Percentiles rank a stretch among this genome's conserved stretches.
phyloP scores from a whole-genome alignment of 768 basidiomycete species.

The Myochromella boudieri region DNA sequence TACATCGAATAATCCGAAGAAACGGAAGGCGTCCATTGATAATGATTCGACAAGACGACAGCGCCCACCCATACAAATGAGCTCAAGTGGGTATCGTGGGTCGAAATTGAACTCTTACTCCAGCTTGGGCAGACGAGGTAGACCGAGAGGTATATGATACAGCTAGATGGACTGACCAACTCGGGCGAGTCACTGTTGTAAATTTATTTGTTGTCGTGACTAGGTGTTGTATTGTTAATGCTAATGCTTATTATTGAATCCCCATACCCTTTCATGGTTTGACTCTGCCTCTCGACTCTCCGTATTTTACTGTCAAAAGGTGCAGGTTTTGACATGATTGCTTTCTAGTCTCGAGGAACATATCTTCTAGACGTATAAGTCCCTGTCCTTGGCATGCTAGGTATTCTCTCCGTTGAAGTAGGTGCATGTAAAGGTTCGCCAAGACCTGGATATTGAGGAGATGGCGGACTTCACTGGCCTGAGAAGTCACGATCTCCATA shows the following conservation, averaged over 20 bases:
- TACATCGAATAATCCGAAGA: conserved; percentile 21
- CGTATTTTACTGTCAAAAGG: no score
- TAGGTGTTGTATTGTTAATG: conserved; percentile 16
- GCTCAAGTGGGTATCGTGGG: conserved; percentile 8
- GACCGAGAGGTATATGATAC: conserved; percentile 17
- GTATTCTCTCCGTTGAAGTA: no score
- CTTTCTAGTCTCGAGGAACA: no score
- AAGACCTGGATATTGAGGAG: no score
- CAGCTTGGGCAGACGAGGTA: conserved; percentile 6
- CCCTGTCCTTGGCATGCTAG: no score
- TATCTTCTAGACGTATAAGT: no score
- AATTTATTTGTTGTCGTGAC: conserved; percentile 6
- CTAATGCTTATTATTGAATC: conserved; percentile 8
- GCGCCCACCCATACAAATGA: not conserved
- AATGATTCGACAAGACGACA: conserved; percentile 3
- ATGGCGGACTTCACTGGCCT: no score
- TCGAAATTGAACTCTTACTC: conserved; percentile 14
- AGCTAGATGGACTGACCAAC: not conserved
- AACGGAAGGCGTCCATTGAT: conserved; percentile 26
- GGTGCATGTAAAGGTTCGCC: no score
- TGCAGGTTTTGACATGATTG: no score
- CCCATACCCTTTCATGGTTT: no score
- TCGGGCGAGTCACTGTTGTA: conserved; percentile 1
- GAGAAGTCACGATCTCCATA: no score
- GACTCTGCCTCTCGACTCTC: no score